A percentile compares a stretch with the other conserved stretches of the same genome.
Evolutionary conservation across 768 basidiomycete species (phyloP).

Genomic region (Pleurotus tuoliensis): DNA sequence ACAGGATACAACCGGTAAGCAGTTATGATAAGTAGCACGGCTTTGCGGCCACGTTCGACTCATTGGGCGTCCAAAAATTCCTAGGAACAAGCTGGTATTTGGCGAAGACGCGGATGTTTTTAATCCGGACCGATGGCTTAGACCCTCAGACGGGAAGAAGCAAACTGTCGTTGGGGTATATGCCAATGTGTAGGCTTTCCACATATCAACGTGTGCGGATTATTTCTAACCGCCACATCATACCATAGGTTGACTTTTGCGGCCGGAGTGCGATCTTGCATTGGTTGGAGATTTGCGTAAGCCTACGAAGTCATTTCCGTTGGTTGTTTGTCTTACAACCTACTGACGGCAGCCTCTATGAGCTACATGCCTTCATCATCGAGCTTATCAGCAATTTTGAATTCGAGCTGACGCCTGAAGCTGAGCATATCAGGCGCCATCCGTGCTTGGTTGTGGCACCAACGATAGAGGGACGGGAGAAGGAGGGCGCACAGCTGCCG

Average conservation of each 20-base stretch:
- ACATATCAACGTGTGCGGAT: neutral
- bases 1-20: constrained; percentile 8
- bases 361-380: constrained; percentile 57
- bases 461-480: constrained; percentile 35
- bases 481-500: constrained; percentile 38
- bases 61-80: neutral
- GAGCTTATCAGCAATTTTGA: constrained; percentile 53
- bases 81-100: constrained; percentile 30
- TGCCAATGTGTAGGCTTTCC: constrained; percentile 26
- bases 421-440: constrained; percentile 32
- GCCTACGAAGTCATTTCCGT: neutral
- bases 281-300: constrained; percentile 27
- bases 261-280: constrained; percentile 20
- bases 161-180: constrained; percentile 25
- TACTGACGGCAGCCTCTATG: constrained; percentile 24
- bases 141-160: constrained; percentile 18
- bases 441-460: constrained; percentile 37
- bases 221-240: neutral
- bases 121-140: constrained; percentile 38
- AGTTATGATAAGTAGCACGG: too few relatives aligned
- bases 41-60: too few relatives aligned
- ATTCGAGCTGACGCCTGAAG: constrained; percentile 37
- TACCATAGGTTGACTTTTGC: constrained; percentile 20
- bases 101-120: constrained; percentile 38
- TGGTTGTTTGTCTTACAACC: neutral